A percentile compares a stretch with the other conserved stretches of the same genome.
These are phyloP conservation scores for Saccharomycopsis fodiens DNA, from an alignment of 805 yeast genomes.

Conservation along the genomic window DNA sequence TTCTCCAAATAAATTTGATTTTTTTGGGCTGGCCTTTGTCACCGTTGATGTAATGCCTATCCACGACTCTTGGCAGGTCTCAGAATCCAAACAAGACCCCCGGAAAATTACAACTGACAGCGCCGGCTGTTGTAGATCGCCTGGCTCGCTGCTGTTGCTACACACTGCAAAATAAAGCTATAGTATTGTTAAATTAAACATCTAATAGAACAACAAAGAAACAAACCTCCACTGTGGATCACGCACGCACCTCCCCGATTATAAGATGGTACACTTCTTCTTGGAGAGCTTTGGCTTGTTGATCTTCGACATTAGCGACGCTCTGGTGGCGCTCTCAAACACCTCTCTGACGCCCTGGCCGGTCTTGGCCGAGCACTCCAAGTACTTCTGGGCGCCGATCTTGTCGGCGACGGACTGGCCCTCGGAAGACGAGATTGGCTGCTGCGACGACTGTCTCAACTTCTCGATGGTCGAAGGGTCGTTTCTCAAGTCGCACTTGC, in stretches of 20 bases:
- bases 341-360: conserved; percentile 91
- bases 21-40: too few relatives aligned
- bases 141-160: too few relatives aligned
- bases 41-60: too few relatives aligned
- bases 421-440: conserved; percentile 74
- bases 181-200: not conserved
- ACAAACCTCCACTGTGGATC: not conserved
- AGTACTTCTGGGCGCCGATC: conserved; percentile 79
- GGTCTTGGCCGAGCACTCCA: conserved; percentile 89
- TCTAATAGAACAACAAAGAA: not conserved
- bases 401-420: conserved; percentile 84
- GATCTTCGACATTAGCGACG: conserved; percentile 62
- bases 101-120: too few relatives aligned
- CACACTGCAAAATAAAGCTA: not conserved
- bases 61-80: too few relatives aligned
- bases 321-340: conserved; percentile 87
- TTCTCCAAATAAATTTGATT: too few relatives aligned
- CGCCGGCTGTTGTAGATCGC: too few relatives aligned
- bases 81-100: too few relatives aligned
- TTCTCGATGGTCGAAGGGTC: conserved; percentile 72
- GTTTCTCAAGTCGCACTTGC: conserved; percentile 83
- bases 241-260: conserved; percentile 21
- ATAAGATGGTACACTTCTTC: conserved; percentile 68
- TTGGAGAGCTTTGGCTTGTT: conserved; percentile 33
- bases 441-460: conserved; percentile 65